phyloP scores from a whole-genome alignment of 176 grass and related monocot genomes.

The Melocanna baccifera region DNA sequence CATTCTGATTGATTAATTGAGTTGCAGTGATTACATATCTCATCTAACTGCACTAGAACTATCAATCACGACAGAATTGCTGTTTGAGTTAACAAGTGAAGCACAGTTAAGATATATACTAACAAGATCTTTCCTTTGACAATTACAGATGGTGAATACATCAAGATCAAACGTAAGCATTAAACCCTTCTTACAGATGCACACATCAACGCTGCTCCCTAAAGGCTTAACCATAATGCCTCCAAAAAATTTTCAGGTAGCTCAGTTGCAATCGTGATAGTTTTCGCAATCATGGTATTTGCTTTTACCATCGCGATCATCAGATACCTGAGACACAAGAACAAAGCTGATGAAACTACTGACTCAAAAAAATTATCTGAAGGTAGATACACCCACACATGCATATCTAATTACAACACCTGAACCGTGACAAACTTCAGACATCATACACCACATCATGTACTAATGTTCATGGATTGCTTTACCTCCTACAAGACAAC shows the following conservation, averaged over 20 bases:
- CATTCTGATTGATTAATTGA: neutral
- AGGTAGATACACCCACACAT: conserved; percentile 1
- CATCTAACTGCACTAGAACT: neutral
- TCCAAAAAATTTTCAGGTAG: conserved; percentile 29
- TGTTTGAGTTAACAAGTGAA: neutral
- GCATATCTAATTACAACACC: neutral
- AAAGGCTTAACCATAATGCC: neutral
- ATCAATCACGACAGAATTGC: neutral
- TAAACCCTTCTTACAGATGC: neutral
- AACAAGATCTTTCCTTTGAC: conserved; percentile 1
- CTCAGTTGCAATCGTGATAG: neutral
- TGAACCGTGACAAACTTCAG: neutral
- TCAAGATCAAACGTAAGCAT: conserved; percentile 42
- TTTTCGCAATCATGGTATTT: conserved; percentile 15
- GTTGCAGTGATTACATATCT: neutral
- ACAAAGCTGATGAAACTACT: neutral
- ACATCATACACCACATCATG: neutral
- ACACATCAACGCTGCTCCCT: neutral
- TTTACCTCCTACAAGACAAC: neutral
- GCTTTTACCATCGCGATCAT: conserved; percentile 13
- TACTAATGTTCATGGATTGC: neutral
- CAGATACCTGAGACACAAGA: conserved; percentile 29
- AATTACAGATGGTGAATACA: conserved; percentile 40
- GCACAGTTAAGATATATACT: conserved; percentile 3
- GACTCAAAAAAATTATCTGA: conserved; percentile 6